Evolutionary conservation across 2,329 filamentous ascomycete species (phyloP).

Genomic region (Botryotinia narcissicola): DNA sequence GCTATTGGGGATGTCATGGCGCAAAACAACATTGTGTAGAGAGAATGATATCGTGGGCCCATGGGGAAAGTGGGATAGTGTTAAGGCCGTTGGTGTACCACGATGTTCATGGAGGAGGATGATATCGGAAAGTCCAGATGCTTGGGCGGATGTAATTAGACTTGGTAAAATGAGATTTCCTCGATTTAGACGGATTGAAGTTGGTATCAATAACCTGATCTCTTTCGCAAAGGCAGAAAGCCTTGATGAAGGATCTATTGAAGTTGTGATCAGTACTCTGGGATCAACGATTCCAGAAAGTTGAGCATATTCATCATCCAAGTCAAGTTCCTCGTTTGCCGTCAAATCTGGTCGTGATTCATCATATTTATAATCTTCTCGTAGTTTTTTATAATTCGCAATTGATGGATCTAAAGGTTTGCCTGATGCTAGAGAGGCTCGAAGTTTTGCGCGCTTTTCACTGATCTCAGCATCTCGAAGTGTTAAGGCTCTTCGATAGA

Average conservation of each 20-base stretch:
- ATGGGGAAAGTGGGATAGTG: constrained; percentile 82
- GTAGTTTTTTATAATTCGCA: constrained; percentile 79
- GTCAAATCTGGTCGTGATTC: constrained; percentile 71
- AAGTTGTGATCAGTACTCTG: constrained; percentile 85
- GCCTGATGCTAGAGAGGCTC: constrained; percentile 82
- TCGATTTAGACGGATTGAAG: constrained; percentile 82
- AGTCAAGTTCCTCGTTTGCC: constrained; percentile 65
- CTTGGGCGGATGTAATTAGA: constrained; percentile 76
- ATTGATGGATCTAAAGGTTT: constrained; percentile 80
- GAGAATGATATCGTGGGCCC: constrained; percentile 86
- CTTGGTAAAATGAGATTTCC: constrained; percentile 87
- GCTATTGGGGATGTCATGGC: constrained; percentile 88
- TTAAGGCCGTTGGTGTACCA: constrained; percentile 86
- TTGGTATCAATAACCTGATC: constrained; percentile 78
- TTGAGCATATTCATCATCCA: constrained; percentile 88
- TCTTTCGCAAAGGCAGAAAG: constrained; percentile 92
- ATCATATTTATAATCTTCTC: constrained; percentile 91
- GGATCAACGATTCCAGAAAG: constrained; percentile 91
- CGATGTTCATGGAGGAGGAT: constrained; percentile 89
- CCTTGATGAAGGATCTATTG: constrained; percentile 79
- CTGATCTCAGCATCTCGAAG: constrained; percentile 89
- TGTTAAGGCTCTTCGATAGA: constrained; percentile 84
- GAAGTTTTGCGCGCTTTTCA: constrained; percentile 84
- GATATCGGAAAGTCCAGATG: constrained; percentile 78
- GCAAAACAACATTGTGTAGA: constrained; percentile 86